A percentile compares a stretch with the other conserved stretches of the same genome.
Conservation (phyloP, 2,329 filamentous ascomycete genomes). For the Tricladium varicosporioides region DNA sequence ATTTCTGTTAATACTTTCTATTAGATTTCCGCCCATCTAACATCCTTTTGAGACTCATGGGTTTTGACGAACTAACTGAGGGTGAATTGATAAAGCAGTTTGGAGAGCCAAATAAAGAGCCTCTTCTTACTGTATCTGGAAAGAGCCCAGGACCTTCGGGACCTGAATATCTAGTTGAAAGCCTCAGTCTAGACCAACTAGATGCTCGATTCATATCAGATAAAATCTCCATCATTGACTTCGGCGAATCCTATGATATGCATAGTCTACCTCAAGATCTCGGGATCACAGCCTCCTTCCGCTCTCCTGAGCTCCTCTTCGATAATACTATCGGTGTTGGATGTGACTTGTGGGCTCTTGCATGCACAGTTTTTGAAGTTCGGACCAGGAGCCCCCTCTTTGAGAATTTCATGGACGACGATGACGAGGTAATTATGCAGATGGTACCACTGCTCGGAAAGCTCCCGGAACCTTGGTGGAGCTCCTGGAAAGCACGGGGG, state of each 20-base stretch:
- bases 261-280: constrained; percentile 6
- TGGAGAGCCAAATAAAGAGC: constrained; percentile 10
- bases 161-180: constrained; percentile 13
- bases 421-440: constrained; percentile 14
- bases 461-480: constrained; percentile 10
- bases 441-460: constrained; percentile 17
- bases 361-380: constrained; percentile 15
- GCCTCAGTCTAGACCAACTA: constrained; percentile 10
- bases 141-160: constrained; percentile 10
- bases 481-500: constrained; percentile 10
- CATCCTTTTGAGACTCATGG: constrained; percentile 12
- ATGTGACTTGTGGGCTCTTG: constrained; percentile 11
- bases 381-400: constrained; percentile 9
- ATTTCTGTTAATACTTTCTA: constrained; percentile 2
- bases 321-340: constrained; percentile 7
- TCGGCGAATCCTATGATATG: constrained; percentile 13
- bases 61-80: constrained; percentile 9
- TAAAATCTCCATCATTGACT: constrained; percentile 12
- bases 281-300: constrained; percentile 8
- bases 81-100: constrained; percentile 9
- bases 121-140: constrained; percentile 12
- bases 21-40: constrained; percentile 14
- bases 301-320: constrained; percentile 10
- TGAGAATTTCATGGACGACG: constrained; percentile 12
- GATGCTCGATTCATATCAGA: constrained; percentile 10